Evolutionary conservation across 768 basidiomycete genomes (phyloP), one percentile per base, ranked within the genome.

Genomic region (Panellus pusillus): DNA sequence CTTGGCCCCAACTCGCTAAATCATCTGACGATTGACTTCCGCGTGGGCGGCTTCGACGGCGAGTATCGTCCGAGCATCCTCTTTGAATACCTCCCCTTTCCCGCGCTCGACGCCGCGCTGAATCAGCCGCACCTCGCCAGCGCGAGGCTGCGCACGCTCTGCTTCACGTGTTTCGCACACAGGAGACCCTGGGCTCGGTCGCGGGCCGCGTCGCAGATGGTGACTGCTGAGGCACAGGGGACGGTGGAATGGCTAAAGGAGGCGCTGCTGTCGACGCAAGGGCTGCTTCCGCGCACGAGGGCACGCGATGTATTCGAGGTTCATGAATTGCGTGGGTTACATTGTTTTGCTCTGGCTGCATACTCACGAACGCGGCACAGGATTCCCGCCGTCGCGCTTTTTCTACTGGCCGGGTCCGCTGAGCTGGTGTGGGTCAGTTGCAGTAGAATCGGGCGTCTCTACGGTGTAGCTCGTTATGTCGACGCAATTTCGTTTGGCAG

Each of bases 321-420:
- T 9, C 39, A 47, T 19, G 46, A 54, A 47, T 28, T 54, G 14
- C 32, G 52, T 54, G 35, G 4, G 52, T 54, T 36, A 13, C 13
- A 13, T 27, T n/a, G 12, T 9, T 46, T 35, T 15, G 9, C 19
- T 28, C 24, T 44, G 39, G 5, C 24, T 24, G 11, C 35, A 6
- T n/a, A n/a, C 35, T 13, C 12, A 11, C 29, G 12, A 3, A 8
- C 3, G 2, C 15, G 14, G 15, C 39, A n/a, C 40, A 54, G 52
- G 47, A 14, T 43, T 54, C 24, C 11, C 20, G 1, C 31, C 31
- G 11, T 42, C 52, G 9, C 45, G 41, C 4, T 54, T 54, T 32
- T 54, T 54, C n/a, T 54, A 54, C 18, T 54, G 52, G 52, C 46
- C 52, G n/a, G 52, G 52, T 19, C 46, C 52, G 19, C 11, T 54